Percentiles rank a stretch among this genome's conserved stretches.
Conservation (phyloP, 257 asterid species). For the Primulina eburnea region DNA sequence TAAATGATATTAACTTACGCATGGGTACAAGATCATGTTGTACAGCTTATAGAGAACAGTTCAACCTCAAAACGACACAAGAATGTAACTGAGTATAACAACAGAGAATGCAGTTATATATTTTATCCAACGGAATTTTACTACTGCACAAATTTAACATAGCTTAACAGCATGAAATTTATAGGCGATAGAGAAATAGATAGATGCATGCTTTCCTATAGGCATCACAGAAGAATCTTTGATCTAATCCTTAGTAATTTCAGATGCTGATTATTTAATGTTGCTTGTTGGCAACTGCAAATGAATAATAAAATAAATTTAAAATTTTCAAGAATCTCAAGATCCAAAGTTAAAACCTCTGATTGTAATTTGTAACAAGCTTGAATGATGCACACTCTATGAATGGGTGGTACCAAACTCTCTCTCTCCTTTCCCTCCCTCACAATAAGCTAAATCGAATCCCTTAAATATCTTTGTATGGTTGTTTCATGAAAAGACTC, state of each 20-base stretch:
- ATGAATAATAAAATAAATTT: conserved; percentile 1
- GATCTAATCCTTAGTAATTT: conserved; percentile 25
- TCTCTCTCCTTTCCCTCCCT: no score
- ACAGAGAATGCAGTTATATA: not conserved
- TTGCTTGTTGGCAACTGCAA: conserved; percentile 21
- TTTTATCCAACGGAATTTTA: not conserved
- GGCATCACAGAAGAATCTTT: conserved; percentile 24
- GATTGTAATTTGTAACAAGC: not conserved
- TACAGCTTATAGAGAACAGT: conserved; percentile 3
- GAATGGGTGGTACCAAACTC: no score
- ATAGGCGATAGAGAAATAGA: conserved; percentile 2
- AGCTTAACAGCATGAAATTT: not conserved
- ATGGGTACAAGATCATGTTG: conserved; percentile 3
- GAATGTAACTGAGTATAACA: conserved; percentile 15
- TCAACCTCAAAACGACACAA: conserved; percentile 6
- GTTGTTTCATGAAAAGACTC: no score
- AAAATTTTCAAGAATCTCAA: conserved; percentile 1
- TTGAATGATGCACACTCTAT: no score
- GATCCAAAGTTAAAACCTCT: not conserved
- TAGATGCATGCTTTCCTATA: conserved; percentile 19
- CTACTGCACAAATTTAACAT: conserved; percentile 14
- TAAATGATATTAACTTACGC: not conserved
- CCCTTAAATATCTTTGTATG: no score
- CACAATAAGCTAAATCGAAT: no score
- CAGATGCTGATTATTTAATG: conserved; percentile 16